A percentile compares a stretch with the other conserved stretches of the same genome.
Conservation (phyloP, 2,329 filamentous ascomycete genomes). For the Davidsoniella eucalypti region DNA sequence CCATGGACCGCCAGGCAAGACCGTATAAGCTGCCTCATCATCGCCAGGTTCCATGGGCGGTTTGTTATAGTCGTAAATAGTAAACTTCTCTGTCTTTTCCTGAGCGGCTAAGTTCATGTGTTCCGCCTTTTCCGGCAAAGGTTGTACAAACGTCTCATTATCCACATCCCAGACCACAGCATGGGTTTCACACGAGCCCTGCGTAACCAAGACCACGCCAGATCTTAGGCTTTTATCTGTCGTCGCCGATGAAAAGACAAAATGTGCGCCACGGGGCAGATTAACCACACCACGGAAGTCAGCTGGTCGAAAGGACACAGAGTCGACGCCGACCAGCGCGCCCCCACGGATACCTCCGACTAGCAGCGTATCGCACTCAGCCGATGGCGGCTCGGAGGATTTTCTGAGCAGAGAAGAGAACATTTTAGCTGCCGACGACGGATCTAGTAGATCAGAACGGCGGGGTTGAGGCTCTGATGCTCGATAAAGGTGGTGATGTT, state of each 20-base stretch:
- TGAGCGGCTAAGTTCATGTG: background rate
- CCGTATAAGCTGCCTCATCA: conserved; percentile 15
- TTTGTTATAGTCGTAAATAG: conserved; percentile 30
- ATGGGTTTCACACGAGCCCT: conserved; percentile 21
- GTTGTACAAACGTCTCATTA: conserved; percentile 36
- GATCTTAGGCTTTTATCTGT: conserved; percentile 31
- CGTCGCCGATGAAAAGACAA: conserved; percentile 38
- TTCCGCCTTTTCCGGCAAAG: conserved; percentile 22
- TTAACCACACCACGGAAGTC: conserved; percentile 37
- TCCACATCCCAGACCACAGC: conserved; percentile 39
- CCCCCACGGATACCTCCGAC: conserved; percentile 28
- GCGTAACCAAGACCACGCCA: conserved; percentile 40
- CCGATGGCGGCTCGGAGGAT: too few species aligned
- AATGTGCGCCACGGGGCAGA: conserved; percentile 38
- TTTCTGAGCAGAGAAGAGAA: background rate
- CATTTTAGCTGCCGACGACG: background rate
- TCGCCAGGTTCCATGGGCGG: conserved; percentile 15
- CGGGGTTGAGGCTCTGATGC: too few species aligned
- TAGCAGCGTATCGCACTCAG: background rate
- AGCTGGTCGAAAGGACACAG: conserved; percentile 29
- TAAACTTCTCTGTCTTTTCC: conserved; percentile 7
- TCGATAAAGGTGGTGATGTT: too few species aligned
- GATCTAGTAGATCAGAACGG: too few species aligned
- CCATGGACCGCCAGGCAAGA: conserved; percentile 29
- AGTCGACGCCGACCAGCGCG: conserved; percentile 38